Conservation (phyloP, 202 grass and related monocot genomes). For the Schoenoplectus tabernaemontani region DNA sequence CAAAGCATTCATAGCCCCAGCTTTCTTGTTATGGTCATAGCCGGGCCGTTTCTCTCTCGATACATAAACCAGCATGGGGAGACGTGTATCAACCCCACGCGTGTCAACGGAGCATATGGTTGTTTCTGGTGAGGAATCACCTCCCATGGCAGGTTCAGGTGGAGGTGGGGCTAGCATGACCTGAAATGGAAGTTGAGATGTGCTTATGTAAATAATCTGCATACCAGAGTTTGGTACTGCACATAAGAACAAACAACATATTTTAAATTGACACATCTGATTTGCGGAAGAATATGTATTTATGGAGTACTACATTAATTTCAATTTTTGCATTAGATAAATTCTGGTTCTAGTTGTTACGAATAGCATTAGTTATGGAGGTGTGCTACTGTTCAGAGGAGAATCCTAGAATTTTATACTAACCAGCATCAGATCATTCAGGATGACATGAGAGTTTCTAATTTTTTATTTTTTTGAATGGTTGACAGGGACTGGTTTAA, state of each 20-base stretch:
- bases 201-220: no score
- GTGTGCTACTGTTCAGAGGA: not conserved
- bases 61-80: slow-evolving; percentile 89
- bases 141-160: slow-evolving; percentile 53
- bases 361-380: not conserved
- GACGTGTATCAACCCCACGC: slow-evolving; percentile 61
- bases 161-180: slow-evolving; percentile 77
- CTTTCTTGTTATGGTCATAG: slow-evolving; percentile 97
- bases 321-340: not conserved
- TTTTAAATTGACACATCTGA: not conserved
- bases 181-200: slow-evolving; percentile 11
- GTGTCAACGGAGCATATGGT: slow-evolving; percentile 49
- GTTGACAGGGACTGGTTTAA: no score
- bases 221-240: not conserved
- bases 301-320: not conserved
- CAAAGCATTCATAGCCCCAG: slow-evolving; percentile 77
- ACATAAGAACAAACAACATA: not conserved
- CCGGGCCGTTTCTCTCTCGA: slow-evolving; percentile 73
- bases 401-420: not conserved
- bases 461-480: no score
- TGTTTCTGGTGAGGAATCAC: slow-evolving; percentile 22
- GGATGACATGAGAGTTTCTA: not conserved
- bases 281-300: not conserved
- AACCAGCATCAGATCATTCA: not conserved
- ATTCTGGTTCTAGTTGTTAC: not conserved